Evolutionary conservation across 2,329 filamentous ascomycete genomes (phyloP).

Genomic region (Beauveria sp.): DNA sequence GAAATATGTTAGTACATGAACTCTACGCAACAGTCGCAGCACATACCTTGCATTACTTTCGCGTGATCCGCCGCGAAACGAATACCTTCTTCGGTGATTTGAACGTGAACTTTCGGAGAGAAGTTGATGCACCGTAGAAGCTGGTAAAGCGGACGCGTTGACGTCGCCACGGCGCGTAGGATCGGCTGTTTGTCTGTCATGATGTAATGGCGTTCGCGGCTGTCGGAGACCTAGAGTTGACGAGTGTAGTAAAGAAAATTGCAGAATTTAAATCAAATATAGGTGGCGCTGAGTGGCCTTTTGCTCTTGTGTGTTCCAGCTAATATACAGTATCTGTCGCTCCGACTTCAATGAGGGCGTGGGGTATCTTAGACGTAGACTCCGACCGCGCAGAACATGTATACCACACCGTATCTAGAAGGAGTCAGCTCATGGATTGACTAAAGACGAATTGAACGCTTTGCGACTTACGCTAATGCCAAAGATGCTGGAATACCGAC

Average conservation of each 20-base stretch:
- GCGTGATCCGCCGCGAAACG: constrained; percentile 84
- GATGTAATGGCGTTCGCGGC: constrained; percentile 11
- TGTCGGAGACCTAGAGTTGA: neutral
- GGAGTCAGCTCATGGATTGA: constrained; percentile 14
- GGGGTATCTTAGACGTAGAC: constrained; percentile 81
- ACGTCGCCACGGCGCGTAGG: constrained; percentile 70
- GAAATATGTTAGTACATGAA: constrained; percentile 7
- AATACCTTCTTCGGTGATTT: constrained; percentile 78
- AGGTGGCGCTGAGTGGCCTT: constrained; percentile 23
- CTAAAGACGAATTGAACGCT: constrained; percentile 4
- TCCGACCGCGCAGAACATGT: constrained; percentile 97
- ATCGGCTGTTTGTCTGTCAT: constrained; percentile 41
- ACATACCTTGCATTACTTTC: constrained; percentile 77
- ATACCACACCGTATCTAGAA: constrained; percentile 80
- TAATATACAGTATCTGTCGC: constrained; percentile 29
- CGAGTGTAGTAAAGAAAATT: constrained; percentile 16
- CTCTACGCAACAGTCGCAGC: neutral
- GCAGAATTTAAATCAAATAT: constrained; percentile 14
- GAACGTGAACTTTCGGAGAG: constrained; percentile 52
- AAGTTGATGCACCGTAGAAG: constrained; percentile 51
- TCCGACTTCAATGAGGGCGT: constrained; percentile 22
- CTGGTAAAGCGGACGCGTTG: constrained; percentile 66
- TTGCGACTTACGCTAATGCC: constrained; percentile 69
- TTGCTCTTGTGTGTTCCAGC: constrained; percentile 25
- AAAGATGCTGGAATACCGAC: constrained; percentile 82